phyloP scores from a whole-genome alignment of 106 monocot species.

The Phalaenopsis aphrodite region DNA sequence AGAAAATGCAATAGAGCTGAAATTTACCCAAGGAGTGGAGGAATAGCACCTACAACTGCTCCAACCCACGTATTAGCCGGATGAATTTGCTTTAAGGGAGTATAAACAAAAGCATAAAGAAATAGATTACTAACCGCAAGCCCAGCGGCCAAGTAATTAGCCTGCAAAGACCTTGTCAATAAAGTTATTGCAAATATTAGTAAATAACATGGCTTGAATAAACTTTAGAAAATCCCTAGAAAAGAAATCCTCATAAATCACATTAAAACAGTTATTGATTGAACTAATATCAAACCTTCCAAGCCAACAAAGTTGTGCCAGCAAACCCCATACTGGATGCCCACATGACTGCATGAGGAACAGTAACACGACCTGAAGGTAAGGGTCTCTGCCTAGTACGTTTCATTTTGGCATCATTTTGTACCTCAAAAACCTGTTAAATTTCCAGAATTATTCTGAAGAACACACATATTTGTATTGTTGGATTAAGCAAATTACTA shows the following conservation, averaged over 20 bases:
- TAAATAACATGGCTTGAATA: not conserved
- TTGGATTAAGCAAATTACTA: not conserved
- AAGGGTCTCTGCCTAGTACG: slow-evolving; percentile 76
- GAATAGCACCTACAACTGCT: slow-evolving; percentile 98
- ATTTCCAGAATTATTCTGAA: not conserved
- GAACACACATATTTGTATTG: not conserved
- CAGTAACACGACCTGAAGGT: slow-evolving; percentile 76
- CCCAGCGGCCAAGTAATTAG: slow-evolving; percentile 82
- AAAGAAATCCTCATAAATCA: not conserved
- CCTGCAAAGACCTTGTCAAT: slow-evolving; percentile 76
- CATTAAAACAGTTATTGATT: not conserved
- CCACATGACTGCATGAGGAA: slow-evolving; percentile 80
- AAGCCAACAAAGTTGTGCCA: slow-evolving; percentile 83
- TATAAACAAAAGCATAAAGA: slow-evolving; percentile 92
- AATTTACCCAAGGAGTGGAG: slow-evolving; percentile 89
- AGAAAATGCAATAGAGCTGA: slow-evolving; percentile 2
- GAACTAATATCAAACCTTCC: slow-evolving; percentile 44
- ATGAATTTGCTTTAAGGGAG: slow-evolving; percentile 96
- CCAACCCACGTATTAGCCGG: slow-evolving; percentile 98
- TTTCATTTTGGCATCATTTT: slow-evolving; percentile 96
- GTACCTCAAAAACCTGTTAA: slow-evolving; percentile 75
- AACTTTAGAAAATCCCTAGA: not conserved
- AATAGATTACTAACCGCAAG: slow-evolving; percentile 79
- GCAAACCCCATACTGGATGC: slow-evolving; percentile 62
- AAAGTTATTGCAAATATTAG: slow-evolving; percentile 32